Evolutionary conservation across 1,139 yeast species (phyloP).

Genomic region (Hansenula lynferdii): DNA sequence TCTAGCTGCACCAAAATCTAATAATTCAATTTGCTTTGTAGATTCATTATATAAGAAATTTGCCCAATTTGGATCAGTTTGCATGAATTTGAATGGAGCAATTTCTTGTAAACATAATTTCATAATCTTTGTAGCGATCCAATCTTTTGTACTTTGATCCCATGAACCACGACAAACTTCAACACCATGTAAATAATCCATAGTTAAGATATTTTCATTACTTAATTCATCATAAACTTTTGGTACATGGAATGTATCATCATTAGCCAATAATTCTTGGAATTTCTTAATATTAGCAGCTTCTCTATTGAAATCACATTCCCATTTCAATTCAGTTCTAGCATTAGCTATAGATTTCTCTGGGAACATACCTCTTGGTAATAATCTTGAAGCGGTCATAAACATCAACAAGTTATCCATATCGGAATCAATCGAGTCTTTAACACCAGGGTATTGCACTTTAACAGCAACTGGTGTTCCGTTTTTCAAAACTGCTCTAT

Average conservation of each 20-base stretch:
- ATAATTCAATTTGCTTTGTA: conserved; percentile 67
- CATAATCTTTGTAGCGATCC: conserved; percentile 86
- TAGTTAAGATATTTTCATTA: conserved; percentile 81
- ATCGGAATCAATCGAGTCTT: conserved; percentile 88
- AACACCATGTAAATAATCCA: conserved; percentile 81
- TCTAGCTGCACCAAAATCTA: conserved; percentile 96
- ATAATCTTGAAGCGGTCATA: conserved; percentile 76
- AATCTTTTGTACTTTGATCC: conserved; percentile 68
- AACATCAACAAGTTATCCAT: conserved; percentile 77
- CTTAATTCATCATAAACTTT: conserved; percentile 72
- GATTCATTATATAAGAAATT: conserved; percentile 77
- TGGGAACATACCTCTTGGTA: conserved; percentile 89
- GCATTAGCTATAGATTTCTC: conserved; percentile 94
- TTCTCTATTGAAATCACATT: conserved; percentile 91
- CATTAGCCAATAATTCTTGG: conserved; percentile 54
- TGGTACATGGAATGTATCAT: conserved; percentile 75
- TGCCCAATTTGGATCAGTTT: conserved; percentile 99
- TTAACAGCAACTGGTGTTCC: conserved; percentile 85
- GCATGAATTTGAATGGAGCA: conserved; percentile 86
- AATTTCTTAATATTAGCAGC: conserved; percentile 75
- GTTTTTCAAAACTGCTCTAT: conserved; percentile 62
- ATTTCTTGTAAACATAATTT: conserved; percentile 81
- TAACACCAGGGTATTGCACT: conserved; percentile 98
- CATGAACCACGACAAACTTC: conserved; percentile 79
- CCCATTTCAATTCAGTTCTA: conserved; percentile 92